Percentiles rank a stretch among this genome's conserved stretches.
These are phyloP conservation scores for Beauveria bassiana DNA, from an alignment of 2,329 filamentous ascomycete species.

Conservation along the genomic window DNA sequence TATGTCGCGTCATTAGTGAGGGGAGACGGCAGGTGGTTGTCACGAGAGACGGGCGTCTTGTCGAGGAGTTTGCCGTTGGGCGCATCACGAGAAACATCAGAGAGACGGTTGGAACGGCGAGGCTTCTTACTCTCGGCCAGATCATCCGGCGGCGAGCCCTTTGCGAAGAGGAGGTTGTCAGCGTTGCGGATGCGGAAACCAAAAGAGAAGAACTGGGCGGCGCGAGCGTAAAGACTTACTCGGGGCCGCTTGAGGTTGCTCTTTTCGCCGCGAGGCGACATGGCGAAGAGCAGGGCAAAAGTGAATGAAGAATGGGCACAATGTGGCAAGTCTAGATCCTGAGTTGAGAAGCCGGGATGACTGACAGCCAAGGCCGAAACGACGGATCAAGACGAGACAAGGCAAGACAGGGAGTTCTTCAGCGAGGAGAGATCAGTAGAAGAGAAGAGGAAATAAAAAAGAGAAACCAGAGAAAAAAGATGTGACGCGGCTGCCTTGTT, in stretches of 20 bases:
- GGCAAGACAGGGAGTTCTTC: not conserved
- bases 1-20: conserved; percentile 54
- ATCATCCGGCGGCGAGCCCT: conserved; percentile 61
- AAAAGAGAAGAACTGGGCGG: conserved; percentile 4
- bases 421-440: not conserved
- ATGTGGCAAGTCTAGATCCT: not conserved
- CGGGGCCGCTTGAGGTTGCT: conserved; percentile 77
- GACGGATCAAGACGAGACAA: not conserved
- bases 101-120: conserved; percentile 65
- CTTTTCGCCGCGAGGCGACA: conserved; percentile 61
- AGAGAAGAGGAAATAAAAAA: not conserved
- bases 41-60: conserved; percentile 54
- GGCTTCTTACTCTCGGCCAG: conserved; percentile 71
- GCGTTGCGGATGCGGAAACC: conserved; percentile 17
- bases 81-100: conserved; percentile 24
- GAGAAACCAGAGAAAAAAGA: conserved; percentile 1
- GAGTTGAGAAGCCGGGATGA: conserved; percentile 3
- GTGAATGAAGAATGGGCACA: not conserved
- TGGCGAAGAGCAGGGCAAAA: conserved; percentile 22
- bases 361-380: conserved; percentile 3
- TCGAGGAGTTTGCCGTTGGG: conserved; percentile 21
- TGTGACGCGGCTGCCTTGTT: not conserved
- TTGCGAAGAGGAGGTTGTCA: conserved; percentile 13
- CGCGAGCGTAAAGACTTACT: conserved; percentile 40
- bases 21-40: conserved; percentile 72